Percentiles rank a stretch among this genome's conserved stretches.
These are phyloP conservation scores for Didymella keratinophila DNA, from an alignment of 2,329 filamentous ascomycete species.

Conservation along the genomic window DNA sequence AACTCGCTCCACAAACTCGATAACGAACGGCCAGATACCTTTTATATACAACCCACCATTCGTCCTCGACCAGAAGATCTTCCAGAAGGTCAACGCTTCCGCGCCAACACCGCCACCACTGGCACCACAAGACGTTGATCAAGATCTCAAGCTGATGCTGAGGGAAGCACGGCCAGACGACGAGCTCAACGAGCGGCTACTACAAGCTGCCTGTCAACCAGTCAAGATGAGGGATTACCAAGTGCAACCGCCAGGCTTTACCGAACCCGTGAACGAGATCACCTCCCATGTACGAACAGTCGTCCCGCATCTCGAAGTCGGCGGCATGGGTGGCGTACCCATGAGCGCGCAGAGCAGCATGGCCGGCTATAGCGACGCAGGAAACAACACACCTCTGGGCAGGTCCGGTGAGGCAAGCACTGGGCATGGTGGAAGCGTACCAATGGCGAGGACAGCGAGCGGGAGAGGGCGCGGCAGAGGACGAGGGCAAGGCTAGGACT, in stretches of 20 bases:
- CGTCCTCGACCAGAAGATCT: constrained; percentile 55
- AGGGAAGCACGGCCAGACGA: constrained; percentile 50
- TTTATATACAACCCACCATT: constrained; percentile 55
- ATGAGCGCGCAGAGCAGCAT: constrained; percentile 53
- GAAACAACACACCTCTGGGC: constrained; percentile 48
- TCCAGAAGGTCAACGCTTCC: constrained; percentile 57
- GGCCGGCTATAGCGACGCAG: constrained; percentile 47
- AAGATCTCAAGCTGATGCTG: constrained; percentile 59
- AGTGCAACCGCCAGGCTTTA: constrained; percentile 44
- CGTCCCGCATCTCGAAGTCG: constrained; percentile 46
- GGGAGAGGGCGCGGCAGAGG: constrained; percentile 47
- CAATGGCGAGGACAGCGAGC: constrained; percentile 51
- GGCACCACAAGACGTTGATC: constrained; percentile 54
- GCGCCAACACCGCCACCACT: constrained; percentile 57
- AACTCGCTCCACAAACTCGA: constrained; percentile 60
- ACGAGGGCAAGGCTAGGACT: constrained; percentile 22
- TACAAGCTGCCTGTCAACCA: constrained; percentile 47
- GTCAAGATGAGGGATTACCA: constrained; percentile 47
- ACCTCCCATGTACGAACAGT: constrained; percentile 40
- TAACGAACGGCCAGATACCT: constrained; percentile 52
- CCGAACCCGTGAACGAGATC: constrained; percentile 44
- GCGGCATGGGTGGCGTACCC: constrained; percentile 44
- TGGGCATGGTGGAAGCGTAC: constrained; percentile 40
- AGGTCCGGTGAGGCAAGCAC: constrained; percentile 41
- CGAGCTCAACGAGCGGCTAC: constrained; percentile 49